Conservation (phyloP, 176 grass and related monocot genomes). For the Musa itinerans region DNA sequence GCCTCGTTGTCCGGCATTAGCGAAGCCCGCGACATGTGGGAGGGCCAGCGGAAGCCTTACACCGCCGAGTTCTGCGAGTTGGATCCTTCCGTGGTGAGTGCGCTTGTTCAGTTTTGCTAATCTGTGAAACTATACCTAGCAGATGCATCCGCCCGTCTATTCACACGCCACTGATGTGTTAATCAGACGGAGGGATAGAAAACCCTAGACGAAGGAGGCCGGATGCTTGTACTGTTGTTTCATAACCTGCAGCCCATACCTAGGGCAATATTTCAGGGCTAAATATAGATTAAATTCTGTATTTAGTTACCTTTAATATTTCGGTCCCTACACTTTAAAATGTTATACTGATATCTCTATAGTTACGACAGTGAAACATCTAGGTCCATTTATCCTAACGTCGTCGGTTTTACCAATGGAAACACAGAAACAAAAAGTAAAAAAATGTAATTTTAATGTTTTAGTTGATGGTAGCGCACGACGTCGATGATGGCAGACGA, state of each 20-base stretch:
- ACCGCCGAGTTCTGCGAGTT: conserved; percentile 51
- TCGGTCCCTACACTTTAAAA: too few species aligned
- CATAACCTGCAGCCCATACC: background rate
- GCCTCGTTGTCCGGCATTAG: conserved; percentile 26
- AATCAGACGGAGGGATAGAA: background rate
- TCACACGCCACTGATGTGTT: background rate
- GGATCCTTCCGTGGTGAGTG: conserved; percentile 56
- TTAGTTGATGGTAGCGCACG: too few species aligned
- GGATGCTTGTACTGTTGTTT: background rate
- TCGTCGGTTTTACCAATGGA: too few species aligned
- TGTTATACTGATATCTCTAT: too few species aligned
- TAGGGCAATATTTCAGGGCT: background rate
- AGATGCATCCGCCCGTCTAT: background rate
- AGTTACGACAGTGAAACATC: too few species aligned
- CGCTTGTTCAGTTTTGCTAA: background rate
- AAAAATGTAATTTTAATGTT: too few species aligned
- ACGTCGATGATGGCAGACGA: too few species aligned
- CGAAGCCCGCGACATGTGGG: conserved; percentile 57
- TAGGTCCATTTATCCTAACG: too few species aligned
- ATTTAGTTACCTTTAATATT: too few species aligned
- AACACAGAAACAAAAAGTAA: too few species aligned
- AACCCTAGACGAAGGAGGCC: background rate
- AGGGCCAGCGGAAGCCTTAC: conserved; percentile 56
- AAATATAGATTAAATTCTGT: background rate
- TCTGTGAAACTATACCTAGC: background rate